A percentile compares a stretch with the other conserved stretches of the same genome.
These are phyloP conservation scores for Mycotypha africana DNA, from an alignment of 371 early-diverging fungal genomes.

Conservation along the genomic window DNA sequence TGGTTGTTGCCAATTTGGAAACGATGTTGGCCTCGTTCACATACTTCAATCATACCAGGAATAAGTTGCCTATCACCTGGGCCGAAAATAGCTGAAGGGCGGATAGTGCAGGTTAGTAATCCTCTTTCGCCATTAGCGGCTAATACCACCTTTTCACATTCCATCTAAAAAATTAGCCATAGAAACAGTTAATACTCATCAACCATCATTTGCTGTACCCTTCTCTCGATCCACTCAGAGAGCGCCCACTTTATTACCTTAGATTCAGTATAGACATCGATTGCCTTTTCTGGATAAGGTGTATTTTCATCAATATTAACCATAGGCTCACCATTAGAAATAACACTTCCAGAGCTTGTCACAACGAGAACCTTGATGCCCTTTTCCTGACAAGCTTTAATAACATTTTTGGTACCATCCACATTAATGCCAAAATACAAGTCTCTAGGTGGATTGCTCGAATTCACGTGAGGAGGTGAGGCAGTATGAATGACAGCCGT, in stretches of 20 bases:
- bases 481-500: slow-evolving; percentile 89
- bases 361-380: slow-evolving; percentile 75
- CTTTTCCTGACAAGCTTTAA: slow-evolving; percentile 67
- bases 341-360: slow-evolving; percentile 87
- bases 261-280: slow-evolving; percentile 90
- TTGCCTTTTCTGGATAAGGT: slow-evolving; percentile 67
- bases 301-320: slow-evolving; percentile 76
- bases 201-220: no score
- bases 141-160: slow-evolving; percentile 83
- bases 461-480: slow-evolving; percentile 85
- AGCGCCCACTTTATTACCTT: slow-evolving; percentile 69
- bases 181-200: no score
- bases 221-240: no score
- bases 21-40: slow-evolving; percentile 65
- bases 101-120: slow-evolving; percentile 72
- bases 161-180: slow-evolving; percentile 48
- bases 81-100: slow-evolving; percentile 93
- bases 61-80: slow-evolving; percentile 87
- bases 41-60: slow-evolving; percentile 71
- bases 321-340: slow-evolving; percentile 76
- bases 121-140: slow-evolving; percentile 66
- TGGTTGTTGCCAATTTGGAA: slow-evolving; percentile 87
- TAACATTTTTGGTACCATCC: slow-evolving; percentile 82
- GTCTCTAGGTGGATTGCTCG: slow-evolving; percentile 82
- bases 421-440: slow-evolving; percentile 78